A percentile compares a stretch with the other conserved stretches of the same genome.
Evolutionary conservation across 129 eudicot species (phyloP).

Genomic region (Gnaphalium uliginosum): DNA sequence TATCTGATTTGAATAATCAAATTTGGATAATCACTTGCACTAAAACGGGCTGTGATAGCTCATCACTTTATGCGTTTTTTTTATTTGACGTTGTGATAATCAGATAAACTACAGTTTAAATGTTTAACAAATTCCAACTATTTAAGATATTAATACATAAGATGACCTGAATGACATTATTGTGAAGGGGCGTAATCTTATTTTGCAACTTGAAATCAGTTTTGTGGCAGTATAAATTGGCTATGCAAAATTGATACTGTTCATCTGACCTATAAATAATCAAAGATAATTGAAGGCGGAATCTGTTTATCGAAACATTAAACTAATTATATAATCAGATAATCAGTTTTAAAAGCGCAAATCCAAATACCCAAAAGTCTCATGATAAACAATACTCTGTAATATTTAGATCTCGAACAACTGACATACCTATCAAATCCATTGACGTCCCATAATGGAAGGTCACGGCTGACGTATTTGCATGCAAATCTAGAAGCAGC

Average conservation of each 20-base stretch:
- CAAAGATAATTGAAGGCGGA: background rate
- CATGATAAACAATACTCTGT: background rate
- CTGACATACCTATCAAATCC: slow-evolving; percentile 70
- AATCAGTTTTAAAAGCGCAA: background rate
- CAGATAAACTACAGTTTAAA: background rate
- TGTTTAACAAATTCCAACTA: background rate
- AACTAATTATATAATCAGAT: background rate
- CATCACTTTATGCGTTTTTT: background rate
- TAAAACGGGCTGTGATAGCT: background rate
- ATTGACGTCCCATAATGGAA: slow-evolving; percentile 90
- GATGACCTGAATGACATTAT: background rate
- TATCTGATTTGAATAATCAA: background rate
- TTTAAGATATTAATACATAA: background rate
- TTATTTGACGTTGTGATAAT: background rate
- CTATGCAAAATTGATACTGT: background rate
- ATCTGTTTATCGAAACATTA: background rate
- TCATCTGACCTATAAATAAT: background rate
- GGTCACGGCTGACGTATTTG: slow-evolving; percentile 74
- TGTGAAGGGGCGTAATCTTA: background rate
- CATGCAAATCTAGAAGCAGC: slow-evolving; percentile 88
- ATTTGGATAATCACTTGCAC: background rate
- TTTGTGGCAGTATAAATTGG: background rate
- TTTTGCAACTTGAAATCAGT: background rate
- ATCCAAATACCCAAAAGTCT: background rate
- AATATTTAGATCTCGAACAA: background rate